phyloP scores from a whole-genome alignment of 352 stramenopile species.

The Pythium scleroteichum region DNA sequence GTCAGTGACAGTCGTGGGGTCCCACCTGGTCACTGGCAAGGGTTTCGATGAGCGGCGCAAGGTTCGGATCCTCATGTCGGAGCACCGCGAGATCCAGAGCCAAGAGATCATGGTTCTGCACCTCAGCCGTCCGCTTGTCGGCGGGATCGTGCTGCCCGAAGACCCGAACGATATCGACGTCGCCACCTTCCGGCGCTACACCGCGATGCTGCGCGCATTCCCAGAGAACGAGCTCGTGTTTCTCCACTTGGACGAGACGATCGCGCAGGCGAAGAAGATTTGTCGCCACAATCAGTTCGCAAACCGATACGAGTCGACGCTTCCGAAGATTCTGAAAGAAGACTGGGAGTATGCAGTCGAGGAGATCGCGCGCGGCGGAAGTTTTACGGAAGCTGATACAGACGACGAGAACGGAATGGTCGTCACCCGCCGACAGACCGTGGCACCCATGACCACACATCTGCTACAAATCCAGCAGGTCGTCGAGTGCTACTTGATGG shows the following conservation, averaged over 20 bases:
- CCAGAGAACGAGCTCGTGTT: slow-evolving; percentile 79
- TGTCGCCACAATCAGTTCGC: slow-evolving; percentile 49
- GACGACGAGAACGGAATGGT: slow-evolving; percentile 16
- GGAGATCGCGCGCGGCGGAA: slow-evolving; percentile 47
- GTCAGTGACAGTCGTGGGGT: slow-evolving; percentile 51
- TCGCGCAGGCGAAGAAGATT: slow-evolving; percentile 61
- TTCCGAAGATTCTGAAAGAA: slow-evolving; percentile 46
- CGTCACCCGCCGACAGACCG: neutral
- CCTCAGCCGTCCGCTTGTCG: slow-evolving; percentile 65
- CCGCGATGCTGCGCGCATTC: slow-evolving; percentile 73
- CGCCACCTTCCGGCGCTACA: slow-evolving; percentile 70
- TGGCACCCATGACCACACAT: slow-evolving; percentile 32
- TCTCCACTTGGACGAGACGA: slow-evolving; percentile 60
- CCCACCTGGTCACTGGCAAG: slow-evolving; percentile 47
- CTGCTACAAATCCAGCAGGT: slow-evolving; percentile 75
- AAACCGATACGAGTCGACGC: slow-evolving; percentile 42
- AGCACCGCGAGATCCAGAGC: slow-evolving; percentile 48
- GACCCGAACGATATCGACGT: slow-evolving; percentile 77
- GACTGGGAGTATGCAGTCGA: slow-evolving; percentile 65
- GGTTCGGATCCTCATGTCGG: slow-evolving; percentile 73
- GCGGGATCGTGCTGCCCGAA: slow-evolving; percentile 62
- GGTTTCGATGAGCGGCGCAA: slow-evolving; percentile 58
- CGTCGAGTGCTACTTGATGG: slow-evolving; percentile 82
- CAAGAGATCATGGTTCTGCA: slow-evolving; percentile 70
- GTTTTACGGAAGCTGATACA: slow-evolving; percentile 38